phyloP scores from a whole-genome alignment of 192 early-diverging fungal species.

The Oehlia diaphana region DNA sequence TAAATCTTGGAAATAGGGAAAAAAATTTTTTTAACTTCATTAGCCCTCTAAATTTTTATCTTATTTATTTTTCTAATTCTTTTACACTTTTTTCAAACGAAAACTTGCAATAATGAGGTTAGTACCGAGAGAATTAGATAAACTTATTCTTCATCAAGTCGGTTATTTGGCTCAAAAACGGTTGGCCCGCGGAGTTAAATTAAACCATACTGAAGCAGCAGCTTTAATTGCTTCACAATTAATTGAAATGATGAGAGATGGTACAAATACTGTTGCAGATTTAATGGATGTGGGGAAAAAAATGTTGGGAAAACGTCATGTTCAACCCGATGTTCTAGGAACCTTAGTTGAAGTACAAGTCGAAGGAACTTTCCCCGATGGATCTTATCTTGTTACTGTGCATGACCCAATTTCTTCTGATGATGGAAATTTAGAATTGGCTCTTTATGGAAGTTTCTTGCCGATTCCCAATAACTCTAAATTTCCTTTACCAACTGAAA shows the following conservation, averaged over 20 bases:
- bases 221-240: constrained; percentile 89
- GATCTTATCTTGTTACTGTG: constrained; percentile 92
- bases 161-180: constrained; percentile 89
- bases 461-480: constrained; percentile 67
- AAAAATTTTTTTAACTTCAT: too few species aligned
- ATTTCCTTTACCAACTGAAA: constrained; percentile 47
- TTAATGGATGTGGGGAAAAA: constrained; percentile 85
- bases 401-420: constrained; percentile 85
- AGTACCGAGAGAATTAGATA: constrained; percentile 91
- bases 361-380: constrained; percentile 91
- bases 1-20: background rate
- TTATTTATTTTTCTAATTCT: background rate
- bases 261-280: constrained; percentile 80
- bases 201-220: constrained; percentile 85
- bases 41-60: background rate
- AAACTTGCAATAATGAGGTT: constrained; percentile 62
- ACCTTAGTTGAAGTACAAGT: constrained; percentile 83
- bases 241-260: constrained; percentile 89
- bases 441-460: constrained; percentile 85
- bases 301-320: constrained; percentile 86
- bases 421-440: constrained; percentile 81
- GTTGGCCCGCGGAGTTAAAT: constrained; percentile 81
- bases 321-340: constrained; percentile 68
- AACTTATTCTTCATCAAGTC: constrained; percentile 85
- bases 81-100: background rate